Conservation (phyloP, 1,284 basidiomycete genomes). For the Microstroma glucosiphilum region DNA sequence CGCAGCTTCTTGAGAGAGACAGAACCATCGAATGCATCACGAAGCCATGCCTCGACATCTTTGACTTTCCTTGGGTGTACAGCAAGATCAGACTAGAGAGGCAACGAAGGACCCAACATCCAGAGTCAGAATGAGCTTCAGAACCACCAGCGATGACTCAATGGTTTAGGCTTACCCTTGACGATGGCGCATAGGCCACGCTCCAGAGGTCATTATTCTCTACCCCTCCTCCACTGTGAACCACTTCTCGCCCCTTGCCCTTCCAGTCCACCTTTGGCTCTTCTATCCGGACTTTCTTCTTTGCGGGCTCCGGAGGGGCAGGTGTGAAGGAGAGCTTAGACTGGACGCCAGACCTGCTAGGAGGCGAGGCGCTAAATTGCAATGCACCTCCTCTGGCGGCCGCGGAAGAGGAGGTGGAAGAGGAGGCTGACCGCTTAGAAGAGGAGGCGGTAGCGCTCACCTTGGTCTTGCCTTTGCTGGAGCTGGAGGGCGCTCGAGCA, state of each 20-base stretch:
- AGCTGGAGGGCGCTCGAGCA: too few species aligned
- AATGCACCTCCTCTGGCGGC: too few species aligned
- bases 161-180: too few species aligned
- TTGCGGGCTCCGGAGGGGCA: background rate
- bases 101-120: too few species aligned
- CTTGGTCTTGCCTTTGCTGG: too few species aligned
- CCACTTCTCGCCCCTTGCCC: background rate
- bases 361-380: too few species aligned
- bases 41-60: constrained; percentile 76
- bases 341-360: background rate
- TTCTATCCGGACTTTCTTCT: background rate
- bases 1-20: constrained; percentile 65
- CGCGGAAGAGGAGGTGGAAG: too few species aligned
- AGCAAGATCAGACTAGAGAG: constrained; percentile 60
- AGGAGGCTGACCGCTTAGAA: too few species aligned
- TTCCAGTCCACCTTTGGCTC: background rate
- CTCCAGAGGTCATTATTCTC: background rate
- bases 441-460: too few species aligned
- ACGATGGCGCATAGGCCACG: background rate
- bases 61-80: constrained; percentile 81
- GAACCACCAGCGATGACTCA: too few species aligned
- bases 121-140: too few species aligned
- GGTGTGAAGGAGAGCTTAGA: background rate
- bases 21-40: constrained; percentile 66
- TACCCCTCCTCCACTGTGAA: background rate